Base-by-base conservation (phyloP, 2,329 filamentous ascomycete species). In the Microdochium nivale region DNA sequence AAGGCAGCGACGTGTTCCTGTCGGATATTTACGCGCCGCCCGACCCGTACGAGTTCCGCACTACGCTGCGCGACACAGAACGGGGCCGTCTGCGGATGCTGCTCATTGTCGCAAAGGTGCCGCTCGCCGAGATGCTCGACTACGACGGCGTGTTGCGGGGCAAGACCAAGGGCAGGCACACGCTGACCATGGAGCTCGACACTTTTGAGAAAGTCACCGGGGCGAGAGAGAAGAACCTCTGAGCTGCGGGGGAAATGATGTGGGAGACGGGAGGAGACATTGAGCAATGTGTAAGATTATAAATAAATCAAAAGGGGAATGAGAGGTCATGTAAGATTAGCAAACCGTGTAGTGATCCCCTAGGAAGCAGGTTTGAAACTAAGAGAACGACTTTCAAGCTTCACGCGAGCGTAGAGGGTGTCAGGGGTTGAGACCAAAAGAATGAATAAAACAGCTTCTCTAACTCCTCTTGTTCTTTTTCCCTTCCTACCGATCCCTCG, bases 111-210 rank as follows among this genome's bases (percentile, higher is more conserved):
- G 94, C 91, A 23, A 83, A 88, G 61, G 92, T 97, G 25, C 94
- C 94, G 30, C 76, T 97, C 60, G 95, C 94, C 70, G 92, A 97
- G 69, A 96, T 97, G 89, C 85, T 97, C 33, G 88, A 92, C 43
- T 99, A 97, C 67, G 75, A 97, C 59, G 89, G 90, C 65, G 88
- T 95, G 64, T 70, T 99, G 56, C 77, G 94, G 50, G 91, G 89
- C 68, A 78, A 96, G 73, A 99, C 92, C 3, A 88, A 86, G 2
- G 94, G 94, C 0, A 78, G 94, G 2, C 80, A 83, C 61, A 73
- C 77, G 4, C 71, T 83, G 64, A 79, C 77, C 1, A 78, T 83
- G 78, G 71, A 76, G 3, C 75, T 81, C 59, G 78, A 80, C 56
- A 78, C 73, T 7, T 81, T 82, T 58, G 77, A 80, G 49, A 67